Evolutionary conservation across 495 filamentous ascomycete species (phyloP).

Genomic region (Podospora australis): DNA sequence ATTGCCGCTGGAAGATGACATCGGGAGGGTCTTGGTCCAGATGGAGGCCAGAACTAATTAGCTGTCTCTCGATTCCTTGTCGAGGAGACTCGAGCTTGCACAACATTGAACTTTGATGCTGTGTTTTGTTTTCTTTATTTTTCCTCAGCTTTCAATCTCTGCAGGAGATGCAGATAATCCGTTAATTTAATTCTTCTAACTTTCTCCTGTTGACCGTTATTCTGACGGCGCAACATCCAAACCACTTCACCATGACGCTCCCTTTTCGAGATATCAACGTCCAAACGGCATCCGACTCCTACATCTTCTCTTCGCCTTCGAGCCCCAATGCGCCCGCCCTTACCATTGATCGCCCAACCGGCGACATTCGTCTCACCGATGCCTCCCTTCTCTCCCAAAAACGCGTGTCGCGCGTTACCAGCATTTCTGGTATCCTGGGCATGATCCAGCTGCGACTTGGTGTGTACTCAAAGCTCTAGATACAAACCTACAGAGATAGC

Average conservation of each 20-base stretch:
- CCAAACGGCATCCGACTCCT: slow-evolving; percentile 81
- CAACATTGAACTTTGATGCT: neutral
- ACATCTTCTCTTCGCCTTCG: slow-evolving; percentile 94
- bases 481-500: no score
- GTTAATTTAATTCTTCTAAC: neutral
- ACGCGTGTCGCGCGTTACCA: slow-evolving; percentile 65
- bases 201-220: slow-evolving; percentile 1
- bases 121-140: neutral
- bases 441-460: slow-evolving; percentile 85
- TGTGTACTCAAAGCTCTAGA: slow-evolving; percentile 32
- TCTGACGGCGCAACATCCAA: neutral
- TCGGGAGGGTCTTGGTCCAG: neutral
- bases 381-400: slow-evolving; percentile 65
- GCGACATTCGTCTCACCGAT: slow-evolving; percentile 80
- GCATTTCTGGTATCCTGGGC: slow-evolving; percentile 89
- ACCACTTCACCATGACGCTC: slow-evolving; percentile 44
- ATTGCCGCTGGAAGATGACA: slow-evolving; percentile 11
- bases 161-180: neutral
- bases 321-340: slow-evolving; percentile 81
- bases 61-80: neutral
- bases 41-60: neutral
- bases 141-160: neutral
- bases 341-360: slow-evolving; percentile 85
- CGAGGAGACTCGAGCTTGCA: neutral
- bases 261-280: slow-evolving; percentile 96